A percentile compares a stretch with the other conserved stretches of the same genome.
These are phyloP conservation scores for Candida verbasci DNA, from an alignment of 805 yeast genomes.

Conservation along the genomic window DNA sequence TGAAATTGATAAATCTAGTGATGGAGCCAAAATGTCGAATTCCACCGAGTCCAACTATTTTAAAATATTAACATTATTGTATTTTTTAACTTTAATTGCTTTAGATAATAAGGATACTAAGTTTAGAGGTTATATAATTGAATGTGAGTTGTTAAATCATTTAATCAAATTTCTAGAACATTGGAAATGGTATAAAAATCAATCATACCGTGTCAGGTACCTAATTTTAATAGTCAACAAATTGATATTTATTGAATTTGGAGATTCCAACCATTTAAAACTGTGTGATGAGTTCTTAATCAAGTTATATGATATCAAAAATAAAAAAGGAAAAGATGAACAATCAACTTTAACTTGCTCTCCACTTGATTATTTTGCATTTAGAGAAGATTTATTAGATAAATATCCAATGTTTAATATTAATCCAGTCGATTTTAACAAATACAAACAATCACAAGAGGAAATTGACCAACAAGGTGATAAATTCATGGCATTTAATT, in stretches of 20 bases:
- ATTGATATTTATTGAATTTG: conserved; percentile 56
- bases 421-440: conserved; percentile 14
- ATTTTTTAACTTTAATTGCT: conserved; percentile 26
- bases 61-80: conserved; percentile 29
- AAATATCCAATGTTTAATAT: conserved; percentile 67
- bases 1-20: neutral
- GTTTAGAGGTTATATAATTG: conserved; percentile 18
- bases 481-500: conserved; percentile 35
- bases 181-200: conserved; percentile 57
- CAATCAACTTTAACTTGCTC: conserved; percentile 48
- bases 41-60: conserved; percentile 16
- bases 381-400: conserved; percentile 66
- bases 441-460: conserved; percentile 22
- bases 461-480: conserved; percentile 16
- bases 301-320: conserved; percentile 33
- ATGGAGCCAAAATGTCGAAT: neutral
- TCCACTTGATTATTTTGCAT: conserved; percentile 81
- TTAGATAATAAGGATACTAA: conserved; percentile 11
- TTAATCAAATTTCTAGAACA: conserved; percentile 52
- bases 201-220: conserved; percentile 48
- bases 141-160: conserved; percentile 37
- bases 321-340: conserved; percentile 17
- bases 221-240: conserved; percentile 52
- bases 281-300: conserved; percentile 45
- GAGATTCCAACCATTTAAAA: conserved; percentile 41